Percentiles rank a stretch among this genome's conserved stretches.
Conservation (phyloP, 2,329 filamentous ascomycete genomes). For the Didymella pomorum region DNA sequence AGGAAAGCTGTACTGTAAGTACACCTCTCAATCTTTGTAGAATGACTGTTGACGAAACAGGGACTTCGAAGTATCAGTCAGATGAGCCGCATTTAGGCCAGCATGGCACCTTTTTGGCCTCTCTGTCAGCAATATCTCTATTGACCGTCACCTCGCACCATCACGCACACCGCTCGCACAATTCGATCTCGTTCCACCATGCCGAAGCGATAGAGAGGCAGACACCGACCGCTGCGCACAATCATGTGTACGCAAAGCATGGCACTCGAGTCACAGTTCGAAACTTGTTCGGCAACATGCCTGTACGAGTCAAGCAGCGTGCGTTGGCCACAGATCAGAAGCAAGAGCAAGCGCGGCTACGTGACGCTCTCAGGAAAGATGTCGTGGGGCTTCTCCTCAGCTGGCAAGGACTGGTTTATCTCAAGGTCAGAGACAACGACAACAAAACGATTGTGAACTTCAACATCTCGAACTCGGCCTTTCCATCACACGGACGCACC, state of each 20-base stretch:
- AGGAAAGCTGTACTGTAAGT: conserved; percentile 73
- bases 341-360: conserved; percentile 67
- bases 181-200: conserved; percentile 74
- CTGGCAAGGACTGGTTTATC: conserved; percentile 65
- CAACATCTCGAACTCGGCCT: conserved; percentile 23
- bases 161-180: conserved; percentile 65
- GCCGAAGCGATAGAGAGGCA: conserved; percentile 71
- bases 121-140: conserved; percentile 77
- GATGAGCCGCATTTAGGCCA: conserved; percentile 66
- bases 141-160: conserved; percentile 79
- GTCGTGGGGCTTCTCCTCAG: conserved; percentile 73
- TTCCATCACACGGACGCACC: background rate
- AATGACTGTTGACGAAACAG: conserved; percentile 55
- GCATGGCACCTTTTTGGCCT: conserved; percentile 78
- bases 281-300: conserved; percentile 88
- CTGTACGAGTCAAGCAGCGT: conserved; percentile 86
- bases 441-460: conserved; percentile 50
- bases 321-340: conserved; percentile 61
- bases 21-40: conserved; percentile 8
- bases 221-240: conserved; percentile 66
- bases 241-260: conserved; percentile 64
- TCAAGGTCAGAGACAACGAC: conserved; percentile 66
- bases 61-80: conserved; percentile 74
- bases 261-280: conserved; percentile 80
- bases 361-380: conserved; percentile 67